A percentile compares a stretch with the other conserved stretches of the same genome.
Evolutionary conservation across 2,329 filamentous ascomycete species (phyloP).

Genomic region (Penicillium sp.): DNA sequence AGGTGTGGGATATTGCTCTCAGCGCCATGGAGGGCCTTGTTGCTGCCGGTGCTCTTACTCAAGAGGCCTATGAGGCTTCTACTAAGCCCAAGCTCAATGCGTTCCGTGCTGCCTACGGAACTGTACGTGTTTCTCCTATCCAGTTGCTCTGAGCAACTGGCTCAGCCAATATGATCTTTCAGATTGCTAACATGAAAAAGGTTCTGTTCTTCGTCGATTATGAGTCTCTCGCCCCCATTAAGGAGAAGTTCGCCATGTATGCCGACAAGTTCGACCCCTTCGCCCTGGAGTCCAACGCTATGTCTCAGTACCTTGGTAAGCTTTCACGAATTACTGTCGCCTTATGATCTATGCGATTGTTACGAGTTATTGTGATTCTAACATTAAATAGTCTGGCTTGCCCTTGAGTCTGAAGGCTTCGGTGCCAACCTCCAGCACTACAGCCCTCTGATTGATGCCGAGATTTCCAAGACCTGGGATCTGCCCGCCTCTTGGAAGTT

Average conservation of each 20-base stretch:
- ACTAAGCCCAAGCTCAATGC: constrained; percentile 48
- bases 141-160: no score
- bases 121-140: constrained; percentile 63
- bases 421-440: constrained; percentile 92
- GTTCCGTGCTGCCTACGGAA: constrained; percentile 74
- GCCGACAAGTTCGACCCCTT: constrained; percentile 78
- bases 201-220: constrained; percentile 84
- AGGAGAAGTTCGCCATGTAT: constrained; percentile 65
- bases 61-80: constrained; percentile 48
- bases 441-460: constrained; percentile 77
- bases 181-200: constrained; percentile 6
- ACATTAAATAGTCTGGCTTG: constrained; percentile 62
- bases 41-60: constrained; percentile 53
- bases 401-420: constrained; percentile 77
- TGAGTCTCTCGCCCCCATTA: constrained; percentile 60
- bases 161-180: background rate
- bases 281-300: constrained; percentile 72
- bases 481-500: constrained; percentile 72
- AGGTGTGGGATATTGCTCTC: constrained; percentile 78
- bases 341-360: background rate
- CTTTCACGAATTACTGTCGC: background rate
- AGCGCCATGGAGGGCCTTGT: constrained; percentile 55
- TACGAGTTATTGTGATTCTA: background rate
- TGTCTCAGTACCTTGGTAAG: constrained; percentile 67
- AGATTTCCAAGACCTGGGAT: constrained; percentile 67